A percentile compares a stretch with the other conserved stretches of the same genome.
Conservation (phyloP, 495 filamentous ascomycete species). For the Aspergillus coremiiformis region DNA sequence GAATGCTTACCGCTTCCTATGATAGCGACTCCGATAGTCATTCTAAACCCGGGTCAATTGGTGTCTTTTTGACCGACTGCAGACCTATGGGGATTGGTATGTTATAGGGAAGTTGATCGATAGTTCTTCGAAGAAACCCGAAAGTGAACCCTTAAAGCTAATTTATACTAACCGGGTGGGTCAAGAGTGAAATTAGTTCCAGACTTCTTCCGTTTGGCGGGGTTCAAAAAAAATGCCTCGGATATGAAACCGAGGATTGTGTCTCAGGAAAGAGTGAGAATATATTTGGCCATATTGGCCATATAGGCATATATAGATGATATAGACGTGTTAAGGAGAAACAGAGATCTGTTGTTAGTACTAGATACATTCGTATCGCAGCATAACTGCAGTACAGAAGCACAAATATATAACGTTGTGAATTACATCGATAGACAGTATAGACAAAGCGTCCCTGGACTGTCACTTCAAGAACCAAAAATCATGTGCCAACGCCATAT, state of each 20-base stretch:
- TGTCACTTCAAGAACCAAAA: neutral
- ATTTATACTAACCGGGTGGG: conserved; percentile 1
- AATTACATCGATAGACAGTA: neutral
- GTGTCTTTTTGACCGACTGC: too few relatives aligned
- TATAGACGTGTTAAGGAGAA: neutral
- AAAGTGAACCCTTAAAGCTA: neutral
- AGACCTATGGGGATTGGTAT: neutral
- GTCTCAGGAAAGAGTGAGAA: neutral
- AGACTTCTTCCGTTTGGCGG: conserved; percentile 3
- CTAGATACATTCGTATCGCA: neutral
- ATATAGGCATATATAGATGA: neutral
- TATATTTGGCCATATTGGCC: neutral
- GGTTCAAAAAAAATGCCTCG: neutral
- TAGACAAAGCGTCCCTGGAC: neutral
- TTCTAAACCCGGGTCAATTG: too few relatives aligned
- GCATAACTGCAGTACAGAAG: neutral
- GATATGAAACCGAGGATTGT: neutral
- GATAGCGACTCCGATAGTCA: conserved; percentile 54
- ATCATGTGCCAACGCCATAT: conserved; percentile 1
- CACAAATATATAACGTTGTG: neutral
- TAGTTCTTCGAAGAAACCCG: too few relatives aligned
- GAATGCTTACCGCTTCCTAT: conserved; percentile 51
- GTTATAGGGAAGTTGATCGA: neutral
- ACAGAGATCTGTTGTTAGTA: neutral
- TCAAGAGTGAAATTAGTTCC: conserved; percentile 3